Base-by-base conservation (phyloP, 805 yeast genomes). In the Starmerella kuoi region DNA sequence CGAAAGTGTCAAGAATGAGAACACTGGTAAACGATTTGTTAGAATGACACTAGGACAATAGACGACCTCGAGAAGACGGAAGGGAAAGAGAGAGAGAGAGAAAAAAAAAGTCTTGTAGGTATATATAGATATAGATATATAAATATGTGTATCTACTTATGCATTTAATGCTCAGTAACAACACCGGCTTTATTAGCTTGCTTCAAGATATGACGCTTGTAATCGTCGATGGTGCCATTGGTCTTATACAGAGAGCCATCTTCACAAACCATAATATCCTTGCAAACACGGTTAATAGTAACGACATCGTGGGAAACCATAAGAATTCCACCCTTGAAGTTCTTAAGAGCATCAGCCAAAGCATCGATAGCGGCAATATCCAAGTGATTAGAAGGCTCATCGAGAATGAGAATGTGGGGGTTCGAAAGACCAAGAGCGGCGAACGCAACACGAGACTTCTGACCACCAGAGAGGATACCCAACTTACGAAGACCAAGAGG, bases 331-430 rank as follows among this genome's bases (percentile, higher is more conserved):
- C 98, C 98, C 57, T 84, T 74, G 71, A 87, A 91, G 47, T 74
- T 76, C 48, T 72, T 76, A 59, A 91, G 69, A 1, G 97, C 97
- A 33, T 81, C 93, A 7, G 91, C 78, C 47, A 91, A 71, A 1
- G 98, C 98, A 61, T 91, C 98, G 56, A 91, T 69, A 73, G 96
- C 98, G 27, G 94, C 79, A 7, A 95, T 88, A 79, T 91, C 98
- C 72, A 91, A 76, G 65, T 91, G 98, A 66, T 91, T 91, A 5
- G 95, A 83, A 63, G 98, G 98, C 72, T 91, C 98, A 70, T 91
- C 98, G 52, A 91, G 67, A 56, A 91, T 77, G 56, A 91, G 69
- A 34, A 91, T 76, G 61, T 91, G 98, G 17, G 98, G 98, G 49
- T 81, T 79, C 47, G 73, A 73, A 55, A 91, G 69, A 65, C 96